phyloP scores from a whole-genome alignment of 2,329 filamentous ascomycete species.

The Thelonectria discophora region DNA sequence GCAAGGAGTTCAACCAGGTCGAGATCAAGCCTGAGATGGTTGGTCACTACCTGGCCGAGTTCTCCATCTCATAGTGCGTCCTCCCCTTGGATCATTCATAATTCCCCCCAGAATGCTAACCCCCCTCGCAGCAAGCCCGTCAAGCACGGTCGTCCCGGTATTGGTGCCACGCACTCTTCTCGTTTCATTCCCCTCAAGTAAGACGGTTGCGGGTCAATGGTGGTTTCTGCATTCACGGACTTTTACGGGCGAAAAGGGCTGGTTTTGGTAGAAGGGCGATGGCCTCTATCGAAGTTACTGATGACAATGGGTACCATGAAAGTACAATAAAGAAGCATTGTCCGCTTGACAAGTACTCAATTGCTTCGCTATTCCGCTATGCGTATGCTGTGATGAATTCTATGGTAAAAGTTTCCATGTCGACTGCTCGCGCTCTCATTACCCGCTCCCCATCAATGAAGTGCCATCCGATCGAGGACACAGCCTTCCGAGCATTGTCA shows the following conservation, averaged over 20 bases:
- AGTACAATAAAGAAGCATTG: slow-evolving; percentile 55
- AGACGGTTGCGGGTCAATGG: slow-evolving; percentile 66
- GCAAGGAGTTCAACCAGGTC: slow-evolving; percentile 99
- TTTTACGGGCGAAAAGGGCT: slow-evolving; percentile 65
- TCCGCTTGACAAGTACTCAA: slow-evolving; percentile 45
- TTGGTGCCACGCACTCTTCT: slow-evolving; percentile 99
- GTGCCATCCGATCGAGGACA: too few relatives aligned
- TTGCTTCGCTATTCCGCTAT: slow-evolving; percentile 27
- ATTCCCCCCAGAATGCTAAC: slow-evolving; percentile 56
- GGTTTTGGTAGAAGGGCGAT: slow-evolving; percentile 61
- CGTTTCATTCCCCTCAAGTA: slow-evolving; percentile 99
- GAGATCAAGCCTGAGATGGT: slow-evolving; percentile 99
- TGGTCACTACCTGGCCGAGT: slow-evolving; percentile 98
- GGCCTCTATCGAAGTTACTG: slow-evolving; percentile 56
- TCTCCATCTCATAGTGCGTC: slow-evolving; percentile 99
- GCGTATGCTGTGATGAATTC: slow-evolving; percentile 10
- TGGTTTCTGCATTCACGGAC: slow-evolving; percentile 67
- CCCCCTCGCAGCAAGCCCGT: slow-evolving; percentile 83
- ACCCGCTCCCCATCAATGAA: too few relatives aligned
- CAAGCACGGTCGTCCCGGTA: slow-evolving; percentile 99
- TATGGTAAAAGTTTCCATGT: slow-evolving; percentile 10
- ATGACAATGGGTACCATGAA: slow-evolving; percentile 56
- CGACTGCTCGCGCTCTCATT: too few relatives aligned
- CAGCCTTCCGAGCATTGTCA: too few relatives aligned
- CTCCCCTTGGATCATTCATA: not conserved